phyloP scores from a whole-genome alignment of 768 basidiomycete species.

The Amanita jacksonii region DNA sequence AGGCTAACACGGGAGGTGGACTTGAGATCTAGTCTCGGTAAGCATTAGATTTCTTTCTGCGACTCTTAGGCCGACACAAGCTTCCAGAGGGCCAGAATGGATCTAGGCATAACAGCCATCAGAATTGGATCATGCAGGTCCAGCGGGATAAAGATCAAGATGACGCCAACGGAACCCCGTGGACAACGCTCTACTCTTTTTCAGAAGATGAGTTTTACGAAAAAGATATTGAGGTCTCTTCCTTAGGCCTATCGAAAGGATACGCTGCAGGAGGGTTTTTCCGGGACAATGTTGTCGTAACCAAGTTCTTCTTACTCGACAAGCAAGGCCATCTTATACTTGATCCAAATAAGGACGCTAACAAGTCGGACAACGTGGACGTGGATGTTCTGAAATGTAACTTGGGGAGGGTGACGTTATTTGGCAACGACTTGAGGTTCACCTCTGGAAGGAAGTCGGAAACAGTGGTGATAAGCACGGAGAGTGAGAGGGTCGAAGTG shows the following conservation, averaged over 20 bases:
- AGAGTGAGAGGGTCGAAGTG: constrained; percentile 4
- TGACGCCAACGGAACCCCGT: constrained; percentile 8
- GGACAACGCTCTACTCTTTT: constrained; percentile 20
- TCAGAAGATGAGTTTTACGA: constrained; percentile 20
- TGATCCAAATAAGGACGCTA: background rate
- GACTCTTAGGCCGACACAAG: too few species aligned
- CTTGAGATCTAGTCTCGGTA: constrained; percentile 7
- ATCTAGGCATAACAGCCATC: too few species aligned
- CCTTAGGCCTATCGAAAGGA: too few species aligned
- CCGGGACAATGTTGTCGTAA: constrained; percentile 17
- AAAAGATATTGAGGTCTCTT: constrained; percentile 16
- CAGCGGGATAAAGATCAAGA: constrained; percentile 9
- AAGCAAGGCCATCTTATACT: constrained; percentile 12
- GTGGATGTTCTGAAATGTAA: background rate
- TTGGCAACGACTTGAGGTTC: background rate
- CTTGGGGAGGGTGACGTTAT: background rate
- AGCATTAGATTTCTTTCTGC: too few species aligned
- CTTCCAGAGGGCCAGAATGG: background rate
- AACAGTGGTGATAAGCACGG: background rate
- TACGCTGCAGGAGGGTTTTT: constrained; percentile 15
- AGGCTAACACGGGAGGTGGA: constrained; percentile 4
- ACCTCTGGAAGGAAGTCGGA: background rate
- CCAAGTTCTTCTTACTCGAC: constrained; percentile 18
- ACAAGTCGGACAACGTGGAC: background rate
- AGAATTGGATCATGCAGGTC: background rate